Evolutionary conservation across 176 grass and related monocot genomes (phyloP).

Genomic region (Cenchrus fungigraminus): DNA sequence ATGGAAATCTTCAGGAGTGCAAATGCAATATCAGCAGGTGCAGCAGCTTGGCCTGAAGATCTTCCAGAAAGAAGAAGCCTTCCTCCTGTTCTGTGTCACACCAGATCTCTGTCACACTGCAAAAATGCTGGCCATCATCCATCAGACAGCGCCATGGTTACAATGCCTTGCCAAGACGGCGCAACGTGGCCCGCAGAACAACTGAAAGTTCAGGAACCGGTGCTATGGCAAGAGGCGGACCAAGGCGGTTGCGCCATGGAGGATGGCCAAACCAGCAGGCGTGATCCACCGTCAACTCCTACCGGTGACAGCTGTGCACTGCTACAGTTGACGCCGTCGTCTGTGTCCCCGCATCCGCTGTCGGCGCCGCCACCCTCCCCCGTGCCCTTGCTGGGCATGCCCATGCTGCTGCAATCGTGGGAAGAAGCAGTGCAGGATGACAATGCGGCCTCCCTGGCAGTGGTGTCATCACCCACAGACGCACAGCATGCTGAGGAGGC

Average conservation of each 20-base stretch:
- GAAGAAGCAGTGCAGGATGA: not conserved
- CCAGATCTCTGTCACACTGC: not conserved
- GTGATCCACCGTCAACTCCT: conserved; percentile 22
- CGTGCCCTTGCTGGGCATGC: conserved; percentile 21
- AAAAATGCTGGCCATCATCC: not conserved
- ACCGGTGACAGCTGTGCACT: not conserved
- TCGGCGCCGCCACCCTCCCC: conserved; percentile 49
- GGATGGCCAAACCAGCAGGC: not conserved
- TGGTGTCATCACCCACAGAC: not conserved
- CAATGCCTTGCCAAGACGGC: not conserved
- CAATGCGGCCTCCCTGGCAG: not conserved
- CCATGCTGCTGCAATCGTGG: conserved; percentile 39
- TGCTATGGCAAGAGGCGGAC: not conserved
- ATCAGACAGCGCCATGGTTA: not conserved
- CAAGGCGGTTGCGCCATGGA: not conserved
- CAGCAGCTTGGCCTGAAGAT: not conserved
- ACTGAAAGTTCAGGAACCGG: not conserved
- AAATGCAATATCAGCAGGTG: not conserved
- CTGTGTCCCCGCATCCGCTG: conserved; percentile 20
- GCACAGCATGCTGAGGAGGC: not conserved
- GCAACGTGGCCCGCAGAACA: not conserved
- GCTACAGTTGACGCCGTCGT: not conserved
- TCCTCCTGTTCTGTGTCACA: conserved; percentile 42
- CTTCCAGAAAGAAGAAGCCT: conserved; percentile 29
- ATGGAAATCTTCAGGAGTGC: conserved; percentile 28